These are phyloP conservation scores for Aspergillus fructus DNA, from an alignment of 2,329 filamentous ascomycete genomes.

Conservation along the genomic window DNA sequence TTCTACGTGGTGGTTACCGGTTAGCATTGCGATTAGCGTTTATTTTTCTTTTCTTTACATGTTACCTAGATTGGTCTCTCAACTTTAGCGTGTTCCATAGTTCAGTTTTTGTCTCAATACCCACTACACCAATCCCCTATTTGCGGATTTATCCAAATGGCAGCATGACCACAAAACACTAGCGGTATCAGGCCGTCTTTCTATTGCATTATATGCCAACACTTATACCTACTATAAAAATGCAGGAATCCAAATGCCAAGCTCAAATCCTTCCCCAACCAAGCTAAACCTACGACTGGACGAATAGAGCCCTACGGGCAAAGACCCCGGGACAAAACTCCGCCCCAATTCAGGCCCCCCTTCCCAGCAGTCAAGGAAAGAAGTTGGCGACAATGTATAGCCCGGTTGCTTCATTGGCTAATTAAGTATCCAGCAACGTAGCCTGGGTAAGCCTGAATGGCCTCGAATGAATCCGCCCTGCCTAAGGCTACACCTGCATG, in stretches of 20 bases:
- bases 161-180: too few relatives aligned
- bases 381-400: background rate
- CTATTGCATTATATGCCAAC: too few relatives aligned
- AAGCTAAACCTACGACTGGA: background rate
- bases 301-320: background rate
- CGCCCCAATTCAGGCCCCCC: too few relatives aligned
- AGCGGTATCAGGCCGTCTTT: too few relatives aligned
- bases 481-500: background rate
- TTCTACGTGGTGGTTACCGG: background rate
- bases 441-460: background rate
- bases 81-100: background rate
- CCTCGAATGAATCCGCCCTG: background rate
- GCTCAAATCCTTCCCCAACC: background rate
- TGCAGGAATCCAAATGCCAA: too few relatives aligned
- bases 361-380: too few relatives aligned
- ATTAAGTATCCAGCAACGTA: background rate
- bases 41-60: background rate
- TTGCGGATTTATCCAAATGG: too few relatives aligned
- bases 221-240: too few relatives aligned
- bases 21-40: background rate
- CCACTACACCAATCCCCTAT: background rate
- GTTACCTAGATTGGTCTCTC: background rate
- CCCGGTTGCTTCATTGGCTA: background rate
- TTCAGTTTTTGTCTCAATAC: background rate
- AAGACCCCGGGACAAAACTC: background rate